Evolutionary conservation across 371 early-diverging fungal genomes (phyloP).

Genomic region (Neoconidiobolus thromboides): DNA sequence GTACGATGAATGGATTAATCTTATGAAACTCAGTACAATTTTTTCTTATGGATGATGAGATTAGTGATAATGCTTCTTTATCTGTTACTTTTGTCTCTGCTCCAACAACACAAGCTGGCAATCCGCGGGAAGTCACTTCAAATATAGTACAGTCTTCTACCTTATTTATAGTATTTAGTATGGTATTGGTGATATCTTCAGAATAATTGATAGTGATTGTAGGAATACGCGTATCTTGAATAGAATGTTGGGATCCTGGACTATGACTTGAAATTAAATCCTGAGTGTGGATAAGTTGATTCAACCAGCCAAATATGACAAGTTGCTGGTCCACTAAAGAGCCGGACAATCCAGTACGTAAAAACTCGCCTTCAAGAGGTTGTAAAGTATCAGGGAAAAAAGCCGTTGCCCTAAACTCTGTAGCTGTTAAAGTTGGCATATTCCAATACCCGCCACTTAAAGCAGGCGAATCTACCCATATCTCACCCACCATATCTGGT

Average conservation of each 20-base stretch:
- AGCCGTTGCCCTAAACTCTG: slow-evolving; percentile 48
- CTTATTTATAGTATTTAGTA: slow-evolving; percentile 24
- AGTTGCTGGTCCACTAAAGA: slow-evolving; percentile 48
- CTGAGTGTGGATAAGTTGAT: not conserved
- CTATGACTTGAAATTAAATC: not conserved
- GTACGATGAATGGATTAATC: not conserved
- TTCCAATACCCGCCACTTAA: slow-evolving; percentile 67
- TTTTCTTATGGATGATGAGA: not conserved
- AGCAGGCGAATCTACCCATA: slow-evolving; percentile 61
- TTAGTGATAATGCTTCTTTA: not conserved
- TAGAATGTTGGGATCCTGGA: not conserved
- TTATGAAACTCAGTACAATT: not conserved
- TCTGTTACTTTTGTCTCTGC: not conserved
- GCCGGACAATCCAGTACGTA: slow-evolving; percentile 64
- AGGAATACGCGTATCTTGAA: too few relatives aligned
- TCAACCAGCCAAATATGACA: slow-evolving; percentile 44
- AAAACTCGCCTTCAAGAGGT: slow-evolving; percentile 26
- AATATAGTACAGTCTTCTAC: not conserved
- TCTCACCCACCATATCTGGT: slow-evolving; percentile 58
- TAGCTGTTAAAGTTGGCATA: slow-evolving; percentile 45
- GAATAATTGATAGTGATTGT: not conserved
- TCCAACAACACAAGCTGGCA: not conserved
- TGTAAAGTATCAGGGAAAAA: slow-evolving; percentile 25
- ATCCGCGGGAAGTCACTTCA: not conserved
- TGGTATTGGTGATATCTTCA: slow-evolving; percentile 26